Base-by-base conservation (phyloP, 2,329 filamentous ascomycete species). In the Fusarium sp. region DNA sequence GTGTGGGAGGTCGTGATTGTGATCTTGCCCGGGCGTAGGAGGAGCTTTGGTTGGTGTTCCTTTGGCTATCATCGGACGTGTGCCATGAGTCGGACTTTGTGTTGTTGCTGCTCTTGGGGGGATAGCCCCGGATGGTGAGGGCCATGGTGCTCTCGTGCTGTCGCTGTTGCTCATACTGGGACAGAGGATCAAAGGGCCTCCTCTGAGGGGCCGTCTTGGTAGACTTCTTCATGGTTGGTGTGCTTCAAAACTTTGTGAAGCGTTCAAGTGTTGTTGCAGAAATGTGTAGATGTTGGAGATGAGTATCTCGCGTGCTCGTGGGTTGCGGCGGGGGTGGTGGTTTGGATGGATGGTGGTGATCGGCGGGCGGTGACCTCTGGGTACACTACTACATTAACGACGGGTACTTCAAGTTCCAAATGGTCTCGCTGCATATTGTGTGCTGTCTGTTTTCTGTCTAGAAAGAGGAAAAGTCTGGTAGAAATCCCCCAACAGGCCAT, bases 41-140 rank as follows among this genome's bases (percentile, higher is more conserved):
- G 43, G 74, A 65, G 37, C 25, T 67, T 54, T 65, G 14, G 25
- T 35, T 50, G 32, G 63, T 65, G 69, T 68, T 75, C 52, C 65
- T 69, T 64, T 69, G 54, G 27, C 66, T 69, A 35, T 72, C 63
- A 14, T 78, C 75, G 9, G 72, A 67, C 17, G 57, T 69, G 65
- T 65, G 52, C 37, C 72, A 52, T 4, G 71, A 73, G 52, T 74
- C 72, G 6, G 71, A 69, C 33, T 71, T 73, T 25, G 5, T 38
- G 63, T 67, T 71, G 64, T 72, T 72, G 52, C 15, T 56, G 66
- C 67, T 71, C 65, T 73, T 72, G 47, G 77, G 72, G 3, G 74
- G 68, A 45, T 78, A 77, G 1, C 77, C 76, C 38, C 77, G 74
- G 35, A 79, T 77, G 54, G 77, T 78, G 67, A 79, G 72, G 12